phyloP scores from a whole-genome alignment of 805 yeast species.

The Clavispora santaluciae region DNA sequence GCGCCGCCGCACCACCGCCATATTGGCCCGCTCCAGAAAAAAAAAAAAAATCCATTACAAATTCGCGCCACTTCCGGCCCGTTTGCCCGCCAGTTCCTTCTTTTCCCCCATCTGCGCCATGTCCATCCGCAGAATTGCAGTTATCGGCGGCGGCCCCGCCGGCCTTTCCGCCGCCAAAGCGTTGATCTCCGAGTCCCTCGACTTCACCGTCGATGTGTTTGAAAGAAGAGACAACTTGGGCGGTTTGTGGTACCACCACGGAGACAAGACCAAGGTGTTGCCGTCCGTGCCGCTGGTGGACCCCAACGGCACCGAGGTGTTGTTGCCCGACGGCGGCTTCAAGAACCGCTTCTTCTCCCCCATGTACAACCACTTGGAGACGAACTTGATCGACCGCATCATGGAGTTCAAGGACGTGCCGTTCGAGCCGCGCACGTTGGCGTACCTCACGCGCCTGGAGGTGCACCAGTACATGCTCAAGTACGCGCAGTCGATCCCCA shows the following conservation, averaged over 20 bases:
- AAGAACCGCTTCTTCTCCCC: constrained; percentile 15
- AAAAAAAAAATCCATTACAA: background rate
- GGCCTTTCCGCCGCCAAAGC: constrained; percentile 68
- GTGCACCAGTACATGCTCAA: constrained; percentile 56
- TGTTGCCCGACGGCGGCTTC: constrained; percentile 5
- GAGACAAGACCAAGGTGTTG: constrained; percentile 9
- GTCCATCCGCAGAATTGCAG: constrained; percentile 39
- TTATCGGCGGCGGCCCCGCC: constrained; percentile 76
- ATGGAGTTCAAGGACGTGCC: constrained; percentile 62
- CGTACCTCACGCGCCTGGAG: constrained; percentile 57
- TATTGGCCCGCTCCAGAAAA: too few relatives aligned
- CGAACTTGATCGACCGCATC: constrained; percentile 25
- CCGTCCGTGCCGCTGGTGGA: constrained; percentile 20
- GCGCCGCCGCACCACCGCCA: too few relatives aligned
- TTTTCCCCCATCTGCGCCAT: background rate
- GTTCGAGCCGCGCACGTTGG: constrained; percentile 42
- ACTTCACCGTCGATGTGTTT: constrained; percentile 48
- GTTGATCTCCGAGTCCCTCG: constrained; percentile 45
- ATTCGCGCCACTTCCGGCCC: background rate
- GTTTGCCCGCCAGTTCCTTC: background rate
- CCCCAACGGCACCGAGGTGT: constrained; percentile 14
- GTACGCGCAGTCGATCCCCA: constrained; percentile 41
- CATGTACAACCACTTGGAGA: constrained; percentile 22
- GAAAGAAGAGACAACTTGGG: constrained; percentile 62
- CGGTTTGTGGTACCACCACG: constrained; percentile 70